Percentiles rank a stretch among this genome's conserved stretches.
These are phyloP conservation scores for Tulasnella sp. DNA, from an alignment of 768 basidiomycete species.

Conservation along the genomic window DNA sequence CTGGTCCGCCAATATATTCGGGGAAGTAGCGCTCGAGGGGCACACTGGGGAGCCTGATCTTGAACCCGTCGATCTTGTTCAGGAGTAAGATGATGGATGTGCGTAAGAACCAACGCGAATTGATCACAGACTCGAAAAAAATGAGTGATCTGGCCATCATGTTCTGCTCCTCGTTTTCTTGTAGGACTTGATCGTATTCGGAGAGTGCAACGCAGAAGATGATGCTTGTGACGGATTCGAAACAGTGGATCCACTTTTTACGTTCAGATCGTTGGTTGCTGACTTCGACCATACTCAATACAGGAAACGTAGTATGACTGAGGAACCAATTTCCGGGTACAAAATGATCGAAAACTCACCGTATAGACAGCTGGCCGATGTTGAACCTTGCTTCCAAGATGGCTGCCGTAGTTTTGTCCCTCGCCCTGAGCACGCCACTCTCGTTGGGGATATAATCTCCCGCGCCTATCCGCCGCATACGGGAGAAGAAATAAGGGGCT, in stretches of 20 bases:
- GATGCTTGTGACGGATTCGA: conserved; percentile 39
- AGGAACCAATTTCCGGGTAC: background rate
- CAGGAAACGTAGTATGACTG: background rate
- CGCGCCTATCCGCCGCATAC: conserved; percentile 72
- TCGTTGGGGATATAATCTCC: conserved; percentile 78
- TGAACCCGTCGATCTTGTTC: conserved; percentile 36
- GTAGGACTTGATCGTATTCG: conserved; percentile 40
- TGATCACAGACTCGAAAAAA: conserved; percentile 37
- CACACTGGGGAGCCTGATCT: conserved; percentile 36
- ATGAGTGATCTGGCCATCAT: conserved; percentile 37
- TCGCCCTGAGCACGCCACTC: conserved; percentile 77
- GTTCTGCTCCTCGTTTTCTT: conserved; percentile 37
- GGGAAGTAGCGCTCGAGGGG: conserved; percentile 37
- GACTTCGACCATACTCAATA: conserved; percentile 38
- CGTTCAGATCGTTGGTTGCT: conserved; percentile 37
- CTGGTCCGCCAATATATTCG: conserved; percentile 39
- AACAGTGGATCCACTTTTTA: conserved; percentile 36
- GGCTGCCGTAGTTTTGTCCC: conserved; percentile 79
- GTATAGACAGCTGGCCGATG: conserved; percentile 41
- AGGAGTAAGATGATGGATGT: conserved; percentile 35
- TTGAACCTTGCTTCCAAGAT: conserved; percentile 80
- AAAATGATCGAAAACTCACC: background rate
- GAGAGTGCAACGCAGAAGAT: conserved; percentile 40
- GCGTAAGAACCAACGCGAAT: conserved; percentile 38
- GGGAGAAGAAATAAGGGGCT: conserved; percentile 80